Base-by-base conservation (phyloP, 306 rosid species). In the Pyrus betulifolia region DNA sequence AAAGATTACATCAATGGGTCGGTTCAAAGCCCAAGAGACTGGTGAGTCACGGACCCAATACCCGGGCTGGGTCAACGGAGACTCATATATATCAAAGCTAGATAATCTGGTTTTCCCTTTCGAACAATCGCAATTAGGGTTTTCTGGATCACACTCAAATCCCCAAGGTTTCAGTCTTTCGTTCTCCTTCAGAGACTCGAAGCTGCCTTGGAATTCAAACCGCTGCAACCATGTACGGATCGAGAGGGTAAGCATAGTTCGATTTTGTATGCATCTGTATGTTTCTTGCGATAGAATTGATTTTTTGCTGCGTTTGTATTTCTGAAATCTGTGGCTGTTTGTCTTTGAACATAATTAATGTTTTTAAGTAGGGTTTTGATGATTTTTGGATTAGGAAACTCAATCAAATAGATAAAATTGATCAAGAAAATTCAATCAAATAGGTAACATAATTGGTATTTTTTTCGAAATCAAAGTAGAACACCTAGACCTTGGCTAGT, bases 211-310 rank as follows among this genome's bases (percentile, higher is more conserved):
- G 49, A 66, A 66, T 25, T 66, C 70, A 66, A 66, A 66, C 1
- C 28, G 49, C 23, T n/a, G 49, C 17, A 35, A n/a, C 11, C 49
- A 74, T 74, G 78, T 62, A 74, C 46, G 78, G 78, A 74, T 74
- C 78, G 2, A 74, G 78, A 74, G 61, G 62, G 78, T 74, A 74
- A 74, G 78, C 49, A 2, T 1, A 28, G 33, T 46, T 62, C 49
- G 18, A 63, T 21, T 74, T 59, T 40, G 18, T 6, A 8, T 40
- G 22, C 68, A 22, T 73, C 11, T 38, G 27, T 59, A 18, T 58
- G 67, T 35, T 22, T 57, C 22, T 8, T 3, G 23, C 4, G 67
- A 21, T 0, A 38, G 2, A 3, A 19, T 64, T 8, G n/a, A 5
- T 55, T 3, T 21, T 5, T 7, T 1, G 40, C 27, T 55, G 22